phyloP scores from a whole-genome alignment of 169 alveolate species.

The Theileria equi region DNA sequence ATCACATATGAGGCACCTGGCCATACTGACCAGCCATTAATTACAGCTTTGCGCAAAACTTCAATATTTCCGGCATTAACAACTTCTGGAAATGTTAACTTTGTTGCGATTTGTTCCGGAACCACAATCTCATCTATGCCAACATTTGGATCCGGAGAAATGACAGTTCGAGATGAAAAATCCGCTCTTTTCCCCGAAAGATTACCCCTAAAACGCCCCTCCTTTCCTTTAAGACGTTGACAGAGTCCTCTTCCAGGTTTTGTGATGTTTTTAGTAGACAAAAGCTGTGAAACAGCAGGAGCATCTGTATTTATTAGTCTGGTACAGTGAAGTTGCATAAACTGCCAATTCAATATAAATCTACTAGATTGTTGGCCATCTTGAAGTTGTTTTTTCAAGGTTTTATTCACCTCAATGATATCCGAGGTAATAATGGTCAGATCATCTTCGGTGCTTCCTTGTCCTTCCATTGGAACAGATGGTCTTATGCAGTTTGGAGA shows the following conservation, averaged over 20 bases:
- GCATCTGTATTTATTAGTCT: constrained; percentile 90
- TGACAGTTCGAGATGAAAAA: constrained; percentile 98
- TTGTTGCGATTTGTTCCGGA: constrained; percentile 95
- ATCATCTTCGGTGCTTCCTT: constrained; percentile 93
- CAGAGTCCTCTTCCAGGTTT: constrained; percentile 81
- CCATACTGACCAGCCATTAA: constrained; percentile 91
- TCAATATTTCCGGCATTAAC: constrained; percentile 88
- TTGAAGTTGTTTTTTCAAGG: constrained; percentile 77
- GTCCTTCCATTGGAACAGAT: constrained; percentile 88
- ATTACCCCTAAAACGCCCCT: constrained; percentile 98
- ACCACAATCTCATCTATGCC: constrained; percentile 95
- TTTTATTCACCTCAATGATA: constrained; percentile 70
- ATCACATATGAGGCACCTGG: constrained; percentile 95
- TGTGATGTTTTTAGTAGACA: constrained; percentile 75
- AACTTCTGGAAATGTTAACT: constrained; percentile 94
- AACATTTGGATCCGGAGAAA: constrained; percentile 99
- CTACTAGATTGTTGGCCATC: constrained; percentile 82
- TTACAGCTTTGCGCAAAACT: constrained; percentile 83
- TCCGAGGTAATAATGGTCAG: constrained; percentile 89
- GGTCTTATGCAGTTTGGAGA: constrained; percentile 95
- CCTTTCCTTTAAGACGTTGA: constrained; percentile 85
- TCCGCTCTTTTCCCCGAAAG: constrained; percentile 99
- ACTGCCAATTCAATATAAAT: constrained; percentile 84
- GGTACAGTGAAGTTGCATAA: constrained; percentile 85
- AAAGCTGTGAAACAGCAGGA: constrained; percentile 86